Percentiles rank a stretch among this genome's conserved stretches.
phyloP scores from a whole-genome alignment of 2,329 filamentous ascomycete species.

The Westerdykella sp. region DNA sequence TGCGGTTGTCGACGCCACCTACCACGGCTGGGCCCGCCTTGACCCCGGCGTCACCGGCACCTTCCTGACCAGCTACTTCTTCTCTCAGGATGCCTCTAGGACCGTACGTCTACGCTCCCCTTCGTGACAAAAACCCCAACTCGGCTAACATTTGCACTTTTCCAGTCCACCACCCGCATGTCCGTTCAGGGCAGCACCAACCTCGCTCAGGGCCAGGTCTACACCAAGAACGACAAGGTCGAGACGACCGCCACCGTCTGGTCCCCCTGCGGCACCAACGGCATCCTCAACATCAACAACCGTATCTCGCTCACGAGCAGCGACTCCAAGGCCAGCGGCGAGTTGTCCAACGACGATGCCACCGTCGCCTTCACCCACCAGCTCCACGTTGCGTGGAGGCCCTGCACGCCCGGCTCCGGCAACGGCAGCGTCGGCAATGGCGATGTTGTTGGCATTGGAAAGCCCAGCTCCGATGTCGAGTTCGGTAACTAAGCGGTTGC shows the following conservation, averaged over 20 bases:
- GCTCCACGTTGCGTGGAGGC: constrained; percentile 29
- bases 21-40: constrained; percentile 33
- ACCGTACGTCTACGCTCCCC: constrained; percentile 13
- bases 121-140: too few relatives aligned
- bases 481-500: constrained; percentile 7
- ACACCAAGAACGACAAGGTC: constrained; percentile 41
- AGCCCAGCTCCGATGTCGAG: constrained; percentile 13
- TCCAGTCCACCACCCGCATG: constrained; percentile 20
- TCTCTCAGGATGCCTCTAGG: constrained; percentile 30
- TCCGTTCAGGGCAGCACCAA: constrained; percentile 30
- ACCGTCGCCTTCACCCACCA: constrained; percentile 33
- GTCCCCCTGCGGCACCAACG: constrained; percentile 30
- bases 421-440: constrained; percentile 5
- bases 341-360: constrained; percentile 31
- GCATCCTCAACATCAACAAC: constrained; percentile 33
- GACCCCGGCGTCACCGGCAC: constrained; percentile 30
- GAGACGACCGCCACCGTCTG: constrained; percentile 31
- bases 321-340: constrained; percentile 18
- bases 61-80: constrained; percentile 34
- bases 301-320: constrained; percentile 21
- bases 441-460: constrained; percentile 22
- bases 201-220: constrained; percentile 38
- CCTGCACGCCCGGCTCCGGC: constrained; percentile 19
- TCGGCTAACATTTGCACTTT: neutral
- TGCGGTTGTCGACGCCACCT: constrained; percentile 31